Conservation (phyloP, 139 green algal genomes). For the Chlamydomonas sp. region DNA sequence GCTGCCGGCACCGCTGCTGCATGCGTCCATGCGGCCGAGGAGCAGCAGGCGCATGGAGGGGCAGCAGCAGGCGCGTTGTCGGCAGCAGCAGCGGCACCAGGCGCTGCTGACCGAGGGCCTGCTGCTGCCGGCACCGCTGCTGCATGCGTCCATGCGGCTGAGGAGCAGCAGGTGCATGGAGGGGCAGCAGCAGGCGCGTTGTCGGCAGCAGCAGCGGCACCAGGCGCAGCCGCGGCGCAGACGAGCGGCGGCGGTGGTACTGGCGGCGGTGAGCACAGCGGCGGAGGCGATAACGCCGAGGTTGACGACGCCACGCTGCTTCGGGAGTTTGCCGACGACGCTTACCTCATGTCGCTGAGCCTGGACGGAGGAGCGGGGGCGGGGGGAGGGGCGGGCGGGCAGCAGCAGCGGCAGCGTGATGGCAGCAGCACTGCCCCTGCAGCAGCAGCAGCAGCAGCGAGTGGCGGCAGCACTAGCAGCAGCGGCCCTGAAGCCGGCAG, state of each 20-base stretch:
- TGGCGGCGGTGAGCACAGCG: too few relatives aligned
- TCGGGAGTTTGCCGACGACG: slow-evolving; percentile 6
- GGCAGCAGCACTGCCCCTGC: neutral
- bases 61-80: neutral
- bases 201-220: neutral
- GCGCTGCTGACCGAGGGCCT: too few relatives aligned
- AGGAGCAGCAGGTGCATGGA: neutral
- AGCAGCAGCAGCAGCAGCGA: neutral
- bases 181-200: neutral
- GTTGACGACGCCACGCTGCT: neutral
- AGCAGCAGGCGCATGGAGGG: neutral
- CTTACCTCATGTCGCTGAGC: slow-evolving; percentile 1
- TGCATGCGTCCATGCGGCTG: too few relatives aligned
- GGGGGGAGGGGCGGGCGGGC: neutral
- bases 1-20: too few relatives aligned
- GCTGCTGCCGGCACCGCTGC: too few relatives aligned
- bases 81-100: neutral
- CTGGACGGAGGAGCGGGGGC: neutral
- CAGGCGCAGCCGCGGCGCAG: too few relatives aligned
- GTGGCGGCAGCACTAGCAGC: too few relatives aligned
- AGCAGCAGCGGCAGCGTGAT: too few relatives aligned
- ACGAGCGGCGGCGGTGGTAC: too few relatives aligned
- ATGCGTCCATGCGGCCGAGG: too few relatives aligned
- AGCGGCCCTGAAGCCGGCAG: too few relatives aligned
- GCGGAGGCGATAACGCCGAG: too few relatives aligned